These are phyloP conservation scores for Teunomyces panamensis DNA, from an alignment of 805 yeast species.

Conservation along the genomic window DNA sequence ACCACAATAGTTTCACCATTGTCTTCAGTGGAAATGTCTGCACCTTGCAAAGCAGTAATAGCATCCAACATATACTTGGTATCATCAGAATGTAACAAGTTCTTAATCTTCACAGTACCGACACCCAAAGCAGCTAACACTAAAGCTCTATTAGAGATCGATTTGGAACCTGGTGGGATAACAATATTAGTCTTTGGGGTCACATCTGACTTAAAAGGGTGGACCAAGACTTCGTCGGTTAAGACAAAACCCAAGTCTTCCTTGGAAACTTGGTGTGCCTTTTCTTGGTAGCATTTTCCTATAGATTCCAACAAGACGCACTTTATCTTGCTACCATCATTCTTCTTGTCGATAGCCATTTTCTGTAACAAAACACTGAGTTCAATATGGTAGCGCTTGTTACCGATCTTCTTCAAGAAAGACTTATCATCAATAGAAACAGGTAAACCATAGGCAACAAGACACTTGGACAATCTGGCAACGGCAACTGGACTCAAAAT, in stretches of 20 bases:
- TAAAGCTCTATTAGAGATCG: slow-evolving; percentile 93
- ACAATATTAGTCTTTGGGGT: slow-evolving; percentile 44
- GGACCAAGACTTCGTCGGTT: slow-evolving; percentile 76
- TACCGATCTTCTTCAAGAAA: slow-evolving; percentile 62
- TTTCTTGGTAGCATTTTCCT: slow-evolving; percentile 84
- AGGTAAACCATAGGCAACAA: slow-evolving; percentile 85
- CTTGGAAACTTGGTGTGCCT: slow-evolving; percentile 82
- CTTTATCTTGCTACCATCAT: slow-evolving; percentile 87
- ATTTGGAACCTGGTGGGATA: slow-evolving; percentile 94
- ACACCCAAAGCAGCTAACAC: slow-evolving; percentile 87
- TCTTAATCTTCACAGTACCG: slow-evolving; percentile 80
- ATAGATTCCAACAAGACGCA: slow-evolving; percentile 79
- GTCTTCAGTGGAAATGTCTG: slow-evolving; percentile 76
- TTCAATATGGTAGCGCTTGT: slow-evolving; percentile 62
- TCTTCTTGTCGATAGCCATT: slow-evolving; percentile 96
- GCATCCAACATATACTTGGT: slow-evolving; percentile 94
- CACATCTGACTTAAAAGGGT: slow-evolving; percentile 43
- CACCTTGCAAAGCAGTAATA: slow-evolving; percentile 74
- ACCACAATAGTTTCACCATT: slow-evolving; percentile 87
- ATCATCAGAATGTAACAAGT: slow-evolving; percentile 92
- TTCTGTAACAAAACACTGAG: slow-evolving; percentile 69
- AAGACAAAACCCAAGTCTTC: slow-evolving; percentile 76
- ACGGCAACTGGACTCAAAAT: slow-evolving; percentile 90
- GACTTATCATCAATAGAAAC: slow-evolving; percentile 69
- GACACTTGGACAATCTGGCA: slow-evolving; percentile 79